Percentiles rank a stretch among this genome's conserved stretches.
phyloP scores from a whole-genome alignment of 257 asterid genomes.

The Linderniella brevidens region DNA sequence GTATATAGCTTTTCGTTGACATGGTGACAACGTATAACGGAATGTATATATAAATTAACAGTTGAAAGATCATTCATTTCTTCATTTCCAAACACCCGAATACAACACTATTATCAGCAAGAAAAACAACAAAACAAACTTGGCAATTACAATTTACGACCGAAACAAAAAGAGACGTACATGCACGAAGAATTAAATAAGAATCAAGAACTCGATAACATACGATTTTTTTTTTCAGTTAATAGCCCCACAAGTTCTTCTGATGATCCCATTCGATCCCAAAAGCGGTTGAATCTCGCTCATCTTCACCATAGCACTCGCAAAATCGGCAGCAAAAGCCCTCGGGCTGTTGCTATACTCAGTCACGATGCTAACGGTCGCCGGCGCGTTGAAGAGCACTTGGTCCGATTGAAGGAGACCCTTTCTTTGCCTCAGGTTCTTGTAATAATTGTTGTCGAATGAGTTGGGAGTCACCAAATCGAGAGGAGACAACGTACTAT shows the following conservation, averaged over 20 bases:
- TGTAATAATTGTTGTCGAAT: conserved; percentile 26
- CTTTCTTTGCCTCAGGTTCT: conserved; percentile 15
- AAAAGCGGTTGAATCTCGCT: conserved; percentile 21
- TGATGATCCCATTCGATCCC: conserved; percentile 19
- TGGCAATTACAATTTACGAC: too few species aligned
- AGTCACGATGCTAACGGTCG: conserved; percentile 10
- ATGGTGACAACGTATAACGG: too few species aligned
- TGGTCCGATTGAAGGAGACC: conserved; percentile 36
- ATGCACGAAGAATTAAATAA: too few species aligned
- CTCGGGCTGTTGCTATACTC: conserved; percentile 10
- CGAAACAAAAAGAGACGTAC: too few species aligned
- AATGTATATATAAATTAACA: too few species aligned
- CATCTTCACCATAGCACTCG: conserved; percentile 25
- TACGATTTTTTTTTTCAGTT: too few species aligned
- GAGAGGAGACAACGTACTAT: conserved; percentile 20
- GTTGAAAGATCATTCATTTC: too few species aligned
- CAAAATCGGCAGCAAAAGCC: conserved; percentile 18
- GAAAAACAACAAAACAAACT: too few species aligned
- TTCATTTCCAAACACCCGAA: too few species aligned
- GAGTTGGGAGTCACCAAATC: conserved; percentile 33
- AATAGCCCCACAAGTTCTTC: conserved; percentile 19
- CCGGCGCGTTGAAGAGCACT: conserved; percentile 12
- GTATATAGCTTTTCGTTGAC: too few species aligned
- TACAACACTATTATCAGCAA: too few species aligned
- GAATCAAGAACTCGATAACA: too few species aligned